Evolutionary conservation across 1,284 basidiomycete genomes (phyloP).

Genomic region (Austroboletus niveus): DNA sequence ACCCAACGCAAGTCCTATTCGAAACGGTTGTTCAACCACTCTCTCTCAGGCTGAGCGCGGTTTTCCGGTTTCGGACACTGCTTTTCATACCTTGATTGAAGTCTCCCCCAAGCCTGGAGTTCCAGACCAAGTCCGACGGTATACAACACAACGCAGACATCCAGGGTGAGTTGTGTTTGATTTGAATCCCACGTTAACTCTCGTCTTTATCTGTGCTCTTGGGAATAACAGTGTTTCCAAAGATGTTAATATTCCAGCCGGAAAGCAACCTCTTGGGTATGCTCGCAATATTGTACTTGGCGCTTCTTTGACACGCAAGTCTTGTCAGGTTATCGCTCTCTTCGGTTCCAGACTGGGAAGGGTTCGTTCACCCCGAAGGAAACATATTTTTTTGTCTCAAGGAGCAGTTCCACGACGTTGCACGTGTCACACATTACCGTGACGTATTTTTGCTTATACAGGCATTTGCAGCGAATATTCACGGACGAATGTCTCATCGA

Average conservation of each 20-base stretch:
- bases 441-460: background rate
- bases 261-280: slow-evolving; percentile 15
- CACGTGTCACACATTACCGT: background rate
- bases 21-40: too few relatives aligned
- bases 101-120: background rate
- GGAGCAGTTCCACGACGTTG: background rate
- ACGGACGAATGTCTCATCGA: slow-evolving; percentile 14
- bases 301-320: background rate
- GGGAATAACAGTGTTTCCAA: background rate
- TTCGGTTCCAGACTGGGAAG: slow-evolving; percentile 9
- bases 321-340: slow-evolving; percentile 3
- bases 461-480: slow-evolving; percentile 14
- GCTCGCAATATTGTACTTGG: background rate
- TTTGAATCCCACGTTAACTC: background rate
- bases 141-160: background rate
- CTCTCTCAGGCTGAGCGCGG: too few relatives aligned
- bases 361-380: slow-evolving; percentile 22
- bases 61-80: too few relatives aligned
- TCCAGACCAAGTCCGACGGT: background rate
- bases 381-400: slow-evolving; percentile 11
- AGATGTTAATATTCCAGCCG: slow-evolving; percentile 2
- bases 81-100: too few relatives aligned
- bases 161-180: background rate
- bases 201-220: background rate
- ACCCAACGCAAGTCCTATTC: too few relatives aligned